Evolutionary conservation across 2,329 filamentous ascomycete genomes (phyloP), one percentile per base, ranked within the genome.

Genomic region (Neopestalotiopsis sp.): DNA sequence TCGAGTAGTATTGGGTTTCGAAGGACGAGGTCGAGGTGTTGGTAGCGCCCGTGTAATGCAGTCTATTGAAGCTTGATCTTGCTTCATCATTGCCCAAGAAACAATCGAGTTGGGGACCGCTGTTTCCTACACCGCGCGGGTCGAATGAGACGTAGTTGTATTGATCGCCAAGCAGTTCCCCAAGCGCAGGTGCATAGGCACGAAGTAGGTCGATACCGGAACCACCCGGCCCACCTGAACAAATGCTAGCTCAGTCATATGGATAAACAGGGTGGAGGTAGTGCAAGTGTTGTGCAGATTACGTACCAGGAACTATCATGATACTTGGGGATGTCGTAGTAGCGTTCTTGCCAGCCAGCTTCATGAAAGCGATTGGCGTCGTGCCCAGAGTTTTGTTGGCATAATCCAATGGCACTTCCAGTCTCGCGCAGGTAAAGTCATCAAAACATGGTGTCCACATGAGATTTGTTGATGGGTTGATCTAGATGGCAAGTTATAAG

Each of bases 141-240:
- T 83, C 81, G 72, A 80, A 83, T 56, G 79, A 81, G 69, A 83
- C 76, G 62, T 81, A 72, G 74, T 82, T 82, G 73, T 82, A 82
- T 70, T 82, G 78, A 68, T 81, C 80, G 71, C 79, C 79, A 58
- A 82, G 75, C 5, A 78, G 70, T 58, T 74, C 68, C 45, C 72
- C 72, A 63, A 73, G 66, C 14, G 77, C 63, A 56, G 68, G 1
- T 66, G 66, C 61, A 62, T 70, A 67, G 61, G 66, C 1, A 63
- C 72, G 61, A n/a, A 81, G 72, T 34, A 77, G 73, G 20, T 77
- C 76, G 30, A 81, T 70, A 32, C 80, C 80, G 67, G 80, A 81
- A 57, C 76, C 76, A 45, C 80, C 78, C 0, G 81, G 81, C 45
- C 81, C 81, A 49, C 81, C 81, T 78, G 42, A 59, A 9, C n/a